Evolutionary conservation across 2,329 filamentous ascomycete species (phyloP).

Genomic region (Cladosporium sp.): DNA sequence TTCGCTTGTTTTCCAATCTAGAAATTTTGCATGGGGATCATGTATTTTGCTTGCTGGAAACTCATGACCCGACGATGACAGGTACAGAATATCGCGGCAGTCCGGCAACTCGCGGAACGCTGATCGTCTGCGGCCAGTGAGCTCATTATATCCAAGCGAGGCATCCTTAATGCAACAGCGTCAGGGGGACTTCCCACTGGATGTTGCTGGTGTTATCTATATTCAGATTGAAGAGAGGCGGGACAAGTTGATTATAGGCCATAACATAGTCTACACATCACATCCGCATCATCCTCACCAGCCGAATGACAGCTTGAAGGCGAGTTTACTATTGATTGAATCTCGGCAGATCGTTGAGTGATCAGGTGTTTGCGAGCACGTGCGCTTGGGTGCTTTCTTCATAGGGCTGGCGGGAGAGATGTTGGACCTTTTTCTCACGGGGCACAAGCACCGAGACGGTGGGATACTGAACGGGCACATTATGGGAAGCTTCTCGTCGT

Average conservation of each 20-base stretch:
- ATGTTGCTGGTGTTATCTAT: neutral
- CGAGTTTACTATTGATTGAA: neutral
- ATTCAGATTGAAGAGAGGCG: neutral
- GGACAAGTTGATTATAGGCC: no score
- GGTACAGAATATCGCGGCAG: neutral
- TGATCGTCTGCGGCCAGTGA: neutral
- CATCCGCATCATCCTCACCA: neutral
- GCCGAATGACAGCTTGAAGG: neutral
- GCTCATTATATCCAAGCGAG: neutral
- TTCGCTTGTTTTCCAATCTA: neutral
- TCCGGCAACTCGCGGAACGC: neutral
- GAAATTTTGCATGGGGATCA: neutral
- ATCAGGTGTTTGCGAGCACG: no score
- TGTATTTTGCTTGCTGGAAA: neutral
- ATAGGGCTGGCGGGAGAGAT: no score
- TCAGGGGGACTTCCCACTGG: neutral
- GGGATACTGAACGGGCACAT: neutral
- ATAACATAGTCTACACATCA: no score
- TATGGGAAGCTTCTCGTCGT: neutral
- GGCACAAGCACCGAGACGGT: neutral
- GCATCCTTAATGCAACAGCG: no score
- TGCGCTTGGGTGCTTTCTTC: no score
- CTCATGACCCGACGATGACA: neutral
- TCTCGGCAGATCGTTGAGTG: neutral
- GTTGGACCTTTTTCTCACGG: no score